These are phyloP conservation scores for Abortiporus biennis DNA, from an alignment of 1,284 basidiomycete species.

Conservation along the genomic window DNA sequence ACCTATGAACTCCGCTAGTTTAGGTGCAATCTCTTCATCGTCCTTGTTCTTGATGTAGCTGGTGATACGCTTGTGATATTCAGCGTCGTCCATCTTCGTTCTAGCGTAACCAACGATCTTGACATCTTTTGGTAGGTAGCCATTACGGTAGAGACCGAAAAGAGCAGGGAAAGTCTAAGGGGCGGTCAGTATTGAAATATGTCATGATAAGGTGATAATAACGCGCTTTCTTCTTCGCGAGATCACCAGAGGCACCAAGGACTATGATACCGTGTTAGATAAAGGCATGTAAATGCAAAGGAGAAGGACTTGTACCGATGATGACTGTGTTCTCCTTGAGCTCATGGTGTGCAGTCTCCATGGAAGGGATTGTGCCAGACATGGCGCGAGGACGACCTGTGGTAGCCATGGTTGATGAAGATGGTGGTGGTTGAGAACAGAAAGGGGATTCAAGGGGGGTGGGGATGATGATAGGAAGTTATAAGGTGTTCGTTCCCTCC, in stretches of 20 bases:
- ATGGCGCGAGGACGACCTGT: slow-evolving; percentile 41
- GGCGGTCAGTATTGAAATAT: neutral
- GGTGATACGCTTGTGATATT: slow-evolving; percentile 80
- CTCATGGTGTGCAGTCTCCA: slow-evolving; percentile 68
- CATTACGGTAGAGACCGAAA: slow-evolving; percentile 80
- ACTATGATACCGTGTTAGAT: slow-evolving; percentile 43
- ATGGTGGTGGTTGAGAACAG: slow-evolving; percentile 10
- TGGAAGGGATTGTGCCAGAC: slow-evolving; percentile 81
- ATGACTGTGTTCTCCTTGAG: slow-evolving; percentile 86
- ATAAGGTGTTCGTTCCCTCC: too few relatives aligned
- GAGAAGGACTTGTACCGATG: slow-evolving; percentile 51
- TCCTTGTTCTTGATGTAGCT: slow-evolving; percentile 80
- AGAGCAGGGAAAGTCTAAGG: slow-evolving; percentile 87
- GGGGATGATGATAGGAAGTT: neutral
- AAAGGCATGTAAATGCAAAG: slow-evolving; percentile 2
- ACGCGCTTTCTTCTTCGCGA: slow-evolving; percentile 96
- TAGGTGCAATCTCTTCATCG: slow-evolving; percentile 50
- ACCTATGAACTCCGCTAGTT: slow-evolving; percentile 79
- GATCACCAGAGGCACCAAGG: slow-evolving; percentile 93
- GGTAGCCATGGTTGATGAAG: slow-evolving; percentile 15
- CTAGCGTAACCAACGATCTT: slow-evolving; percentile 94
- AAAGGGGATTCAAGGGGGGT: slow-evolving; percentile 8
- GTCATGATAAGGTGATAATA: neutral
- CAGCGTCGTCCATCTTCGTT: slow-evolving; percentile 87
- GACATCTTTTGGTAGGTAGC: slow-evolving; percentile 75